Base-by-base conservation (phyloP, 164 flowering plant species). In the Umbilicus rupestris region DNA sequence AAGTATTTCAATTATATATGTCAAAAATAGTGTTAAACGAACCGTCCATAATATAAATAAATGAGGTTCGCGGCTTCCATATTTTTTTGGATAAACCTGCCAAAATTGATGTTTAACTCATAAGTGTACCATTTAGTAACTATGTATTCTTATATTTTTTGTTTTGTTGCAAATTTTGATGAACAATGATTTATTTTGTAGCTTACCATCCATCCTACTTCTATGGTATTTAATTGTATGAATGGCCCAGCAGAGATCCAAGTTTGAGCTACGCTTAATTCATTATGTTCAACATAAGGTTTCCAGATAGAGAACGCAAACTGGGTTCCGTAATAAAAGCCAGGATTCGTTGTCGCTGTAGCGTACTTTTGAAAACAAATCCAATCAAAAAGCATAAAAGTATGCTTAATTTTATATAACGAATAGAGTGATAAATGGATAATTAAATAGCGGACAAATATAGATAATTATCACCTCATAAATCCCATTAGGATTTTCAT, bases 31-130 rank as follows among this genome's bases (percentile, higher is more conserved):
- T 29, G 7, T 29, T 20, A 2, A 41, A 39, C 73, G 68, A 33
- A 75, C 75, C 7, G 73, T 69, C 78, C 75, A 75, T 39, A 63
- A 72, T 46, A 44, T 39, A 64, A 69, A 75, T 46, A 73, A 55
- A 14, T 73, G 35, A 11, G 73, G 69, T 20, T 33, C 10, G 26
- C 3, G 24, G 50, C 73, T 76, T 7, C 63, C 55, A 45, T 45
- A 70, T 1, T 66, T n/a, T 12, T 11, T 42, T 45, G 73, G 73
- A 30, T 65, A 24, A 22, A 76, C 73, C 78, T 73, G 70, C 50
- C 20, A 66, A 17, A 62, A 57, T 1, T 5, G 6, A n/a, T n/a
- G n/a, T n/a, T n/a, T n/a, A n/a, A n/a, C n/a, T n/a, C n/a, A n/a
- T 57, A 30, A 2, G 30, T 31, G 4, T 7, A 44, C 6, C 7